phyloP scores from a whole-genome alignment of 139 green algal species.

The Chlorella sp. region DNA sequence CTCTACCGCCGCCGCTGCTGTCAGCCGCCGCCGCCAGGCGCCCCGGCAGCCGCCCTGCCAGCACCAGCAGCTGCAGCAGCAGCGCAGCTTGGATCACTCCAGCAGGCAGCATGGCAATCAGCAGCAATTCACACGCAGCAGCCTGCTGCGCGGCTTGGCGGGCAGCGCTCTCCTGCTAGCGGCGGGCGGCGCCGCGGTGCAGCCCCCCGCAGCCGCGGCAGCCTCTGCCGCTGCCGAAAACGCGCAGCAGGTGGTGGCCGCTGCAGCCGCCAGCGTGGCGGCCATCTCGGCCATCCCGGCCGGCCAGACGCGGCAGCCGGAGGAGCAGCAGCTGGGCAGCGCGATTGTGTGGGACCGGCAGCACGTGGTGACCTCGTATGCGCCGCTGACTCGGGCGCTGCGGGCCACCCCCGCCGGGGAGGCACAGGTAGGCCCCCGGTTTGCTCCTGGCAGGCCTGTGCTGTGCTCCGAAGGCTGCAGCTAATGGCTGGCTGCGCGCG shows the following conservation, averaged over 20 bases:
- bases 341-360: constrained; percentile 16
- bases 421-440: background rate
- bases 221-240: background rate
- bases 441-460: no score
- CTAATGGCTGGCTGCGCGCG: no score
- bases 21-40: no score
- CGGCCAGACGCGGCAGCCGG: background rate
- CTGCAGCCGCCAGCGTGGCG: background rate
- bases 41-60: background rate
- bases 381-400: constrained; percentile 11
- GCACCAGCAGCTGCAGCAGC: background rate
- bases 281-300: background rate
- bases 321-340: constrained; percentile 22
- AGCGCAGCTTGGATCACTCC: no score
- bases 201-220: background rate
- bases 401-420: background rate
- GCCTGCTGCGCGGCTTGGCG: constrained; percentile 11
- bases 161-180: background rate
- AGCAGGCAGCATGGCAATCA: no score
- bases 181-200: no score
- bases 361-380: constrained; percentile 12
- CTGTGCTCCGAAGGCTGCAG: no score
- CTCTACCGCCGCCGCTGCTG: no score
- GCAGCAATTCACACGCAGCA: no score
- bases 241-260: background rate